phyloP scores from a whole-genome alignment of 2,329 filamentous ascomycete genomes.

The Colletotrichum navitas region DNA sequence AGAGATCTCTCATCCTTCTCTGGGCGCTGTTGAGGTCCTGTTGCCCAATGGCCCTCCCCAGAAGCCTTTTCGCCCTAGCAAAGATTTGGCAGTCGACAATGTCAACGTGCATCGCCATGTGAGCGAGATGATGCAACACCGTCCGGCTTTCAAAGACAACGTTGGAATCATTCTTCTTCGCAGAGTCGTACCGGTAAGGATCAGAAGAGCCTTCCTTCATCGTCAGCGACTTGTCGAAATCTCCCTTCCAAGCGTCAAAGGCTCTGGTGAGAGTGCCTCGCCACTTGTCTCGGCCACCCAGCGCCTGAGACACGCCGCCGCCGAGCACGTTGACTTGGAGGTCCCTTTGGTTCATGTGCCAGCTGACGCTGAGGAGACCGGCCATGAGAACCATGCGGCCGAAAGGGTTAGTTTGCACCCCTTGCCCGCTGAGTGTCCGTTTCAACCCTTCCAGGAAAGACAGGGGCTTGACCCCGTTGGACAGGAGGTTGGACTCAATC shows the following conservation, averaged over 20 bases:
- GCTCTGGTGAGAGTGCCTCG: conserved; percentile 85
- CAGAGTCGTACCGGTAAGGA: conserved; percentile 67
- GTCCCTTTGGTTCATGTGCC: conserved; percentile 98
- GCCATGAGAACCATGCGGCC: conserved; percentile 95
- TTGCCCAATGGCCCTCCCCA: conserved; percentile 86
- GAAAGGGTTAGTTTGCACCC: conserved; percentile 92
- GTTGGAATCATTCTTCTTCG: conserved; percentile 72
- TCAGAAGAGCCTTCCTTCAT: conserved; percentile 65
- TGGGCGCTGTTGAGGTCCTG: conserved; percentile 85
- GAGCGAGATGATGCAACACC: conserved; percentile 91
- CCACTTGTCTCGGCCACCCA: conserved; percentile 94
- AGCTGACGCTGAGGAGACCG: conserved; percentile 90
- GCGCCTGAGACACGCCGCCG: conserved; percentile 76
- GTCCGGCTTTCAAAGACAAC: conserved; percentile 87
- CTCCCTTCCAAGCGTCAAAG: conserved; percentile 93
- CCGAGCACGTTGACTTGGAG: conserved; percentile 90
- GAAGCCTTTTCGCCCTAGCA: conserved; percentile 84
- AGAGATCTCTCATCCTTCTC: conserved; percentile 86
- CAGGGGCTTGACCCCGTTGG: conserved; percentile 85
- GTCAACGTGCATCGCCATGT: conserved; percentile 98
- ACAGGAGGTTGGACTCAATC: conserved; percentile 82
- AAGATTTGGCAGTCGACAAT: conserved; percentile 98
- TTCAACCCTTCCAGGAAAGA: conserved; percentile 94
- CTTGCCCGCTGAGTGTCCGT: conserved; percentile 85
- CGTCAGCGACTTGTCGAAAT: conserved; percentile 88